phyloP scores from a whole-genome alignment of 2,329 filamentous ascomycete genomes.

The Fusarium verrucosum region DNA sequence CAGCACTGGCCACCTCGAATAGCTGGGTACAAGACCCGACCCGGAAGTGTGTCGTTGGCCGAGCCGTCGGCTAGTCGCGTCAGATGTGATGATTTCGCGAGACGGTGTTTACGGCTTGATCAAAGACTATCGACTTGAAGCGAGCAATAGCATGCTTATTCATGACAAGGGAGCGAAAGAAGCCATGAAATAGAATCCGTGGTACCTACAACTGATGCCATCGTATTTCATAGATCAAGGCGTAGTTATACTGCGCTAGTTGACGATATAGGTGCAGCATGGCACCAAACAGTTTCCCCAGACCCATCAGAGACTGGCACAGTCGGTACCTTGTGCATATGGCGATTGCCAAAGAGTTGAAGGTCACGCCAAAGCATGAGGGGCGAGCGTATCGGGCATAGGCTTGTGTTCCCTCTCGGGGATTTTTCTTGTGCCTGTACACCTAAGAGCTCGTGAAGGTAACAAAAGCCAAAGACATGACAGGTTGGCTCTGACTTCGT shows the following conservation, averaged over 20 bases:
- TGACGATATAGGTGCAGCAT: neutral
- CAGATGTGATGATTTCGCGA: constrained; percentile 28
- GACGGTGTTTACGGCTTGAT: constrained; percentile 9
- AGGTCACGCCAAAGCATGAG: neutral
- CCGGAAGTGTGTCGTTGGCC: constrained; percentile 21
- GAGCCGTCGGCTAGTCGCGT: constrained; percentile 37
- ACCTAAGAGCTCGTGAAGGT: constrained; percentile 50
- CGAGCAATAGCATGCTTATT: neutral
- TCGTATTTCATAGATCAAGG: neutral
- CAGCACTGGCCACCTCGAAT: constrained; percentile 9
- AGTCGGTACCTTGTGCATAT: constrained; percentile 12
- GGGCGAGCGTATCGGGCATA: constrained; percentile 35
- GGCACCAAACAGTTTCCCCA: constrained; percentile 10
- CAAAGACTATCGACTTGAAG: constrained; percentile 11
- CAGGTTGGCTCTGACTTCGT: constrained; percentile 27
- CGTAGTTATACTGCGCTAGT: constrained; percentile 4
- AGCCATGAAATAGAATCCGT: neutral
- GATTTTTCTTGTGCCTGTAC: constrained; percentile 54
- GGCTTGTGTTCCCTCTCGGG: constrained; percentile 50
- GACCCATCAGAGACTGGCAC: constrained; percentile 12
- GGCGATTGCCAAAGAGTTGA: constrained; percentile 13
- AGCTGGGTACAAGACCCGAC: constrained; percentile 7
- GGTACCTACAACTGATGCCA: neutral
- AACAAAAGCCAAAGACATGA: constrained; percentile 43
- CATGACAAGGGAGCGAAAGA: neutral